A percentile compares a stretch with the other conserved stretches of the same genome.
Evolutionary conservation across 495 filamentous ascomycete species (phyloP).

Genomic region (Cetradonia linearis): DNA sequence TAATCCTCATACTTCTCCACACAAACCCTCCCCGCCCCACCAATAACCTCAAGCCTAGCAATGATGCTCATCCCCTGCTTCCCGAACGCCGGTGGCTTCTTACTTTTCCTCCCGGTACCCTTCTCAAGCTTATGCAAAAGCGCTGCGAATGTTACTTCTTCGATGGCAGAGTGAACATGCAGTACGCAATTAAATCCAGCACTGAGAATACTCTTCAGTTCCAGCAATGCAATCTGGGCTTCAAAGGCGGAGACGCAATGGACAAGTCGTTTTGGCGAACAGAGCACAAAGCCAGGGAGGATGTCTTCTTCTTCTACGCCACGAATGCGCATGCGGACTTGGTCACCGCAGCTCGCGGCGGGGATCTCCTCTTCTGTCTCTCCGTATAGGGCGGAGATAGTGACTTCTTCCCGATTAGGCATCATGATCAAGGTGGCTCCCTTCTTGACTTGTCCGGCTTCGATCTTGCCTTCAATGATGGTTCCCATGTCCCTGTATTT

Average conservation of each 20-base stretch:
- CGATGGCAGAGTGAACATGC: conserved; percentile 84
- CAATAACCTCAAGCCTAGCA: conserved; percentile 76
- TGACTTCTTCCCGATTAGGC: conserved; percentile 76
- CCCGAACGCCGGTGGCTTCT: conserved; percentile 82
- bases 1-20: no score
- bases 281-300: conserved; percentile 91
- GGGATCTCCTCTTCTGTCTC: conserved; percentile 90
- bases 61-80: conserved; percentile 90
- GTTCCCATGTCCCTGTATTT: conserved; percentile 98
- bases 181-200: conserved; percentile 86
- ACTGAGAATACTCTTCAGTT: conserved; percentile 84
- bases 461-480: conserved; percentile 94
- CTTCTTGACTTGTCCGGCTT: conserved; percentile 87
- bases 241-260: conserved; percentile 86
- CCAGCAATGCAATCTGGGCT: conserved; percentile 91
- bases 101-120: conserved; percentile 85
- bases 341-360: conserved; percentile 79
- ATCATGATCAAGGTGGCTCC: conserved; percentile 76
- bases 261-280: conserved; percentile 81
- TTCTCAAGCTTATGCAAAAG: conserved; percentile 94
- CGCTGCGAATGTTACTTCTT: conserved; percentile 81
- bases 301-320: conserved; percentile 98
- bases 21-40: conserved; percentile 76
- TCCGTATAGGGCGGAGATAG: conserved; percentile 77
- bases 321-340: conserved; percentile 82